Percentiles rank a stretch among this genome's conserved stretches.
These are phyloP conservation scores for Marsdenia floribunda DNA, from an alignment of 257 asterid species.

Conservation along the genomic window DNA sequence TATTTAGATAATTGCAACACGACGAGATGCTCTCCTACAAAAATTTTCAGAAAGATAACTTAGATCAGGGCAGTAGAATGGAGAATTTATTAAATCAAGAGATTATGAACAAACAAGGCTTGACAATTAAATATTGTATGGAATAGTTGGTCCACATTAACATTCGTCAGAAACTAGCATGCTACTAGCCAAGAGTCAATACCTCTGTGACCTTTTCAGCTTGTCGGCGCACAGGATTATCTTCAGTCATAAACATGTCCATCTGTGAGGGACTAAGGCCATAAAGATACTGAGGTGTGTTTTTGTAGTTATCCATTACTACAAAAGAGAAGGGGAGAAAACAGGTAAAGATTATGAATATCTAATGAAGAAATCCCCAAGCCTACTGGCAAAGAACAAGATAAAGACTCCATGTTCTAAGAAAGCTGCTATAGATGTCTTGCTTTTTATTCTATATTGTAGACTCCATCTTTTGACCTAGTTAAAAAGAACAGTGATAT, in stretches of 20 bases:
- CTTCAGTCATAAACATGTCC: conserved; percentile 94
- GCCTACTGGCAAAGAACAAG: background rate
- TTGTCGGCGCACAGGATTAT: conserved; percentile 61
- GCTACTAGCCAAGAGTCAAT: conserved; percentile 13
- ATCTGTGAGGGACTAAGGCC: conserved; percentile 88
- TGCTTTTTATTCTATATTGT: background rate
- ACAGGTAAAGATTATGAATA: background rate
- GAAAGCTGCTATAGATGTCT: background rate
- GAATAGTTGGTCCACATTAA: background rate
- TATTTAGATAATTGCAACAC: conserved; percentile 49
- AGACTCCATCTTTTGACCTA: background rate
- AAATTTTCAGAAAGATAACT: conserved; percentile 5
- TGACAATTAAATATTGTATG: background rate
- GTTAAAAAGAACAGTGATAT: background rate
- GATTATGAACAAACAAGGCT: background rate
- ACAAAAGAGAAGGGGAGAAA: conserved; percentile 10
- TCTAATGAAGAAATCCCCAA: background rate
- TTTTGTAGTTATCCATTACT: conserved; percentile 87
- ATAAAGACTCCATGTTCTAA: background rate
- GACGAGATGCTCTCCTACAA: conserved; percentile 79
- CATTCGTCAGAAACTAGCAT: conserved; percentile 4
- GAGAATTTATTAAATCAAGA: background rate
- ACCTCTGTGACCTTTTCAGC: conserved; percentile 80
- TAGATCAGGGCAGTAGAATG: background rate
- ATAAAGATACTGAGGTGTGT: conserved; percentile 67